Evolutionary conservation across 108 stramenopile species (phyloP).

Genomic region (Schizochytrium sp.): DNA sequence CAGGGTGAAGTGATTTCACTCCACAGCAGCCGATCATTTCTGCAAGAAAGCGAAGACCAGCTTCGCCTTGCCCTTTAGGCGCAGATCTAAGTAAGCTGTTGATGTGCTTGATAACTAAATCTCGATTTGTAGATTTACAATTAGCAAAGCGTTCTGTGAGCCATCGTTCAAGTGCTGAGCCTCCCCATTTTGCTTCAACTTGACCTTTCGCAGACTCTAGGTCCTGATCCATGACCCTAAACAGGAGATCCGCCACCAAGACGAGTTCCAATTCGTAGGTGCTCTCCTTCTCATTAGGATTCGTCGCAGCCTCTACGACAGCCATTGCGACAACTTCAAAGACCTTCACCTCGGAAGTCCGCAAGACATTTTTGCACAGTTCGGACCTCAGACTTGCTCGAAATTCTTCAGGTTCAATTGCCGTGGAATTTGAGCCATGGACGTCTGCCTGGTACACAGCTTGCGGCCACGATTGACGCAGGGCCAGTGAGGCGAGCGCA

Average conservation of each 20-base stretch:
- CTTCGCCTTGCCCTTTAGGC: neutral
- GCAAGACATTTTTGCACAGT: too few relatives aligned
- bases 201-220: neutral
- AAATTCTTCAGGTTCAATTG: too few relatives aligned
- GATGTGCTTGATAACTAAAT: neutral
- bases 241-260: neutral
- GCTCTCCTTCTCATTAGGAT: neutral
- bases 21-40: neutral
- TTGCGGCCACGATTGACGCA: too few relatives aligned
- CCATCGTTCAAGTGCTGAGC: neutral
- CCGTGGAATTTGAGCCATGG: too few relatives aligned
- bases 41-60: neutral
- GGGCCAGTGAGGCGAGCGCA: too few relatives aligned
- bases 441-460: too few relatives aligned
- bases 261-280: neutral
- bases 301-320: neutral
- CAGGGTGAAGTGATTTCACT: neutral
- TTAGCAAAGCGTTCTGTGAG: neutral
- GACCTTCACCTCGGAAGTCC: neutral
- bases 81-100: neutral
- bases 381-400: too few relatives aligned
- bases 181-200: neutral
- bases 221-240: neutral
- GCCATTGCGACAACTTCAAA: constrained; percentile 5
- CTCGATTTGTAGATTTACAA: neutral